Evolutionary conservation across 139 green algal species (phyloP).

Genomic region (Picochlorum sp.): DNA sequence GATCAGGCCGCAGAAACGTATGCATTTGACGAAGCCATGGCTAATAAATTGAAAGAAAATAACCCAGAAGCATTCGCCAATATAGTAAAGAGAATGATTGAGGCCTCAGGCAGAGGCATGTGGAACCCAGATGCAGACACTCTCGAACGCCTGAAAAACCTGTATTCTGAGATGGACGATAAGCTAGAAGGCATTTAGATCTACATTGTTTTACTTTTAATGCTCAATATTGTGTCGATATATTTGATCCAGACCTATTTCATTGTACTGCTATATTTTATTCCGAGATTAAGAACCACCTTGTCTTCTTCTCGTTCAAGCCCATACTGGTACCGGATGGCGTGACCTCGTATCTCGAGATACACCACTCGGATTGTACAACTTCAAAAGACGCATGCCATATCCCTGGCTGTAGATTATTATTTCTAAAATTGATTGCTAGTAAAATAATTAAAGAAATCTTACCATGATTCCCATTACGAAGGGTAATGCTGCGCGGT

Average conservation of each 20-base stretch:
- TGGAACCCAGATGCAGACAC: conserved; percentile 67
- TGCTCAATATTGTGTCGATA: background rate
- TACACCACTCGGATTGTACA: too few species aligned
- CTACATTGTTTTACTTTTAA: background rate
- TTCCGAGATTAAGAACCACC: too few species aligned
- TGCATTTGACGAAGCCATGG: conserved; percentile 76
- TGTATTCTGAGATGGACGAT: conserved; percentile 86
- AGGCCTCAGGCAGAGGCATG: conserved; percentile 86
- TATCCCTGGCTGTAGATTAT: too few species aligned
- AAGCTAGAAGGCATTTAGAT: conserved; percentile 75
- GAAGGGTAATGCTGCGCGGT: too few species aligned
- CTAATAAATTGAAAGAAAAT: conserved; percentile 50
- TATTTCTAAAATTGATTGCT: too few species aligned
- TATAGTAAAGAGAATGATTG: conserved; percentile 77
- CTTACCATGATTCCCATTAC: too few species aligned
- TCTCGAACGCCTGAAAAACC: conserved; percentile 49
- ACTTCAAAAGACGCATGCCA: too few species aligned
- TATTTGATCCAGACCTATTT: conserved; percentile 11
- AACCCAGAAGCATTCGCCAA: conserved; percentile 69
- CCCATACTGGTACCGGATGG: too few species aligned
- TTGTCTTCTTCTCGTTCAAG: too few species aligned
- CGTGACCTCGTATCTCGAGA: too few species aligned
- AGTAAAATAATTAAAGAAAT: too few species aligned
- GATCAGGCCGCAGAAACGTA: conserved; percentile 87
- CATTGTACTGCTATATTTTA: conserved; percentile 6